These are phyloP conservation scores for Suillus occidentalis DNA, from an alignment of 768 basidiomycete genomes.

Conservation along the genomic window DNA sequence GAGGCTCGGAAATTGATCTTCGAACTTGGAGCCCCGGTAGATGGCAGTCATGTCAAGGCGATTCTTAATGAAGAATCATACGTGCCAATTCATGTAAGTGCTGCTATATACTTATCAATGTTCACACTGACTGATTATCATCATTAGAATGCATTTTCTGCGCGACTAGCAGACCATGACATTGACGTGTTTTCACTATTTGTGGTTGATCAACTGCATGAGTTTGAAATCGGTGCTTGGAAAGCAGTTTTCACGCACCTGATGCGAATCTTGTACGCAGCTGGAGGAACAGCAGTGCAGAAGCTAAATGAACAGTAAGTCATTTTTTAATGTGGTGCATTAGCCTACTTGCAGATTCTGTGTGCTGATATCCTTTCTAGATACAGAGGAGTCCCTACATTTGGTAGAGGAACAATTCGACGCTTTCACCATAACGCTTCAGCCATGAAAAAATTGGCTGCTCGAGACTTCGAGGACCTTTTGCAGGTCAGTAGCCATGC, in stretches of 20 bases:
- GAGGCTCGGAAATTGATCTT: conserved; percentile 12
- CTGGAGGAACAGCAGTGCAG: not conserved
- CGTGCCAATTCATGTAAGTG: conserved; percentile 8
- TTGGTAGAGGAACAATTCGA: conserved; percentile 32
- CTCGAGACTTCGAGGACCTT: conserved; percentile 38
- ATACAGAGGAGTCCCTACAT: conserved; percentile 30
- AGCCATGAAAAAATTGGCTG: conserved; percentile 36
- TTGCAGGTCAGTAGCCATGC: conserved; percentile 26
- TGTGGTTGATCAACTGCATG: conserved; percentile 10
- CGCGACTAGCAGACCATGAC: conserved; percentile 11
- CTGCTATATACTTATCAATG: not conserved
- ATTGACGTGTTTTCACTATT: conserved; percentile 29
- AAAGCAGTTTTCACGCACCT: no score
- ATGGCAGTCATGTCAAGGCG: conserved; percentile 6
- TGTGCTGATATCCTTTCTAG: conserved; percentile 14
- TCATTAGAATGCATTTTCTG: conserved; percentile 22
- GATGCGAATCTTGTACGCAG: no score
- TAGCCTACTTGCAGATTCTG: not conserved
- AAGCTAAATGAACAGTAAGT: not conserved
- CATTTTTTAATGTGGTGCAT: not conserved
- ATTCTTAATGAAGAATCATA: conserved; percentile 6
- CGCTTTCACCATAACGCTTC: conserved; percentile 31
- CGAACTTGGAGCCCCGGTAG: not conserved
- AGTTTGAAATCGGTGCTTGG: not conserved
- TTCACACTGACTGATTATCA: not conserved